phyloP scores from a whole-genome alignment of 2,329 filamentous ascomycete species.

The Davidsoniella eucalypti region DNA sequence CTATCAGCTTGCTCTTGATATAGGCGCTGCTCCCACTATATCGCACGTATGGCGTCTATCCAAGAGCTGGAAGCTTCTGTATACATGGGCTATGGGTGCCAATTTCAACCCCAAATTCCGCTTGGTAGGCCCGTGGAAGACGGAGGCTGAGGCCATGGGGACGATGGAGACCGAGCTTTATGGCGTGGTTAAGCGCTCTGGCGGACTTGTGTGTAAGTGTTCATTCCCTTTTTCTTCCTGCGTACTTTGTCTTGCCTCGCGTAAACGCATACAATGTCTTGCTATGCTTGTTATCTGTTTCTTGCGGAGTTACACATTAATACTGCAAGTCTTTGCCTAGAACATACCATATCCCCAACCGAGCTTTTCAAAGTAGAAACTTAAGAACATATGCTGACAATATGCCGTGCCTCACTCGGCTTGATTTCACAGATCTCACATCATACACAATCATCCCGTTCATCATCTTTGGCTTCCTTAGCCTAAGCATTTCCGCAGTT shows the following conservation, averaged over 20 bases:
- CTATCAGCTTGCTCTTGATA: conserved; percentile 32
- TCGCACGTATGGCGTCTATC: conserved; percentile 19
- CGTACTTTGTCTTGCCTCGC: background rate
- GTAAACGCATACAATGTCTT: background rate
- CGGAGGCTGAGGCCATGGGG: conserved; percentile 20
- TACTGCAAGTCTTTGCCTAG: no score
- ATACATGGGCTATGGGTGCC: conserved; percentile 30
- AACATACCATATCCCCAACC: no score
- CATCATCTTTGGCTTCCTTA: conserved; percentile 21
- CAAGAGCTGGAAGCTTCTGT: conserved; percentile 18
- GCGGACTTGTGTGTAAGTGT: conserved; percentile 23
- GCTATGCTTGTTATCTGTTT: background rate
- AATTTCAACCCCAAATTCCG: conserved; percentile 35
- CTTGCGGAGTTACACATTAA: background rate
- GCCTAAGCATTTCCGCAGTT: conserved; percentile 21
- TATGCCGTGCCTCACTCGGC: no score
- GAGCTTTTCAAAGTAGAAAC: no score
- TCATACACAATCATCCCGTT: conserved; percentile 24
- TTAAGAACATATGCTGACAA: no score
- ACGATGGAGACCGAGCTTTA: conserved; percentile 29
- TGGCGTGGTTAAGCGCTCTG: conserved; percentile 22
- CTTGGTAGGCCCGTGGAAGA: conserved; percentile 28
- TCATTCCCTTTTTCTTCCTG: background rate
- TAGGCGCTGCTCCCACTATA: conserved; percentile 26
- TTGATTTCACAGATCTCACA: conserved; percentile 18